Base-by-base conservation (phyloP, 2,329 filamentous ascomycete genomes). In the Aspergillus arachidicola region DNA sequence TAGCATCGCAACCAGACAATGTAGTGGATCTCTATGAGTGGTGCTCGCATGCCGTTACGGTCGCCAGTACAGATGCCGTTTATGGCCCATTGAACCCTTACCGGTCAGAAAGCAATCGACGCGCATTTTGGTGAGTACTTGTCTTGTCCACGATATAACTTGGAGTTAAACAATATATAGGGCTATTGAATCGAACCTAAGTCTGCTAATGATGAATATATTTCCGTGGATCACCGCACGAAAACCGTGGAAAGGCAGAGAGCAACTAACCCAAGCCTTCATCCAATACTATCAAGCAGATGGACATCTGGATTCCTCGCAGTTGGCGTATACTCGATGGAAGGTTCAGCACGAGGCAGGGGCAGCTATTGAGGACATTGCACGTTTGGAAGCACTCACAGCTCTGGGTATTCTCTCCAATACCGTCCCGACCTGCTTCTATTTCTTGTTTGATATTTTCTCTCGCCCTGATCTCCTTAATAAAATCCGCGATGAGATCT, bases 371-470 rank as follows among this genome's bases (percentile, higher is more conserved):
- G 63, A 70, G 53, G 70, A 75, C 19, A 68, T 71, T 53, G 72
- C 71, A 0, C 65, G 69, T n/a, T 62, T 70, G 3, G 76, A 79
- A 60, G 66, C 67, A 6, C 46, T 66, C 4, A 70, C 74, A 55
- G 68, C 64, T 1, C 43, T 82, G 7, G 82, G 72, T 0, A 64
- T 80, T 26, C 69, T 81, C 1, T 73, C 75, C 48, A 84, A 84
- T 66, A 80, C 81, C 0, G 71, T 76, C 4, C 79, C 80, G 0
- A 75, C 80, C 0, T 68, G 71, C 0, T 85, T 83, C 71, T 85
- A 83, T 82, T 61, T 79, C 1, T 41, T 84, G 0, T 78, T 75
- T 63, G 76, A 82, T 45, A 68, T 85, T 9, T 82, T 75, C 68
- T 79, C 78, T 6, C 73, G 78, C 1, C 76, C 79, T 0, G 66